These are phyloP conservation scores for Helicostylum pulchrum DNA, from an alignment of 192 early-diverging fungal species.

Conservation along the genomic window DNA sequence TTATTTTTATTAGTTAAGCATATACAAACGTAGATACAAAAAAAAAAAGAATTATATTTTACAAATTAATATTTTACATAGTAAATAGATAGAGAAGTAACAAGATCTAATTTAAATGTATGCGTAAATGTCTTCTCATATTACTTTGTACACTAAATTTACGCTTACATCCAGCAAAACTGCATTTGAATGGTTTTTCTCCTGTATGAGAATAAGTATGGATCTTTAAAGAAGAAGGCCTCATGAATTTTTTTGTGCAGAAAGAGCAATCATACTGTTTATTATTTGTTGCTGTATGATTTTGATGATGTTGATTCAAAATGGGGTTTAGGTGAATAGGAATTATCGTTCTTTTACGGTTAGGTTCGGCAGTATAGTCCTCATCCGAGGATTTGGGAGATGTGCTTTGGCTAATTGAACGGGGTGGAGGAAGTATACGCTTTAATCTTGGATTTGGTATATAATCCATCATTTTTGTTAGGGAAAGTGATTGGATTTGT, in stretches of 20 bases:
- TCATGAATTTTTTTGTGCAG: constrained; percentile 16
- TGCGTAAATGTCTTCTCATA: constrained; percentile 14
- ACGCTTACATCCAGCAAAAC: constrained; percentile 8
- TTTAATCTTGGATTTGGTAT: neutral
- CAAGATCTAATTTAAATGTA: neutral
- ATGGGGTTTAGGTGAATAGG: too few relatives aligned
- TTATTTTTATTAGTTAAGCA: too few relatives aligned
- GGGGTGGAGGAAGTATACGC: neutral
- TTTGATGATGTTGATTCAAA: neutral
- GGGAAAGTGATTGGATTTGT: neutral
- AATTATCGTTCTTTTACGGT: too few relatives aligned
- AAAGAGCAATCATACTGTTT: constrained; percentile 3
- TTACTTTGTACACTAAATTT: constrained; percentile 23
- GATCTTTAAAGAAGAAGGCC: constrained; percentile 11
- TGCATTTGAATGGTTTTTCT: constrained; percentile 16
- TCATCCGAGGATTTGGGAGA: too few relatives aligned
- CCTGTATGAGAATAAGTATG: constrained; percentile 21
- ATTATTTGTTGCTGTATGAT: neutral
- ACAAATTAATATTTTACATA: too few relatives aligned
- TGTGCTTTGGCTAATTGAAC: neutral
- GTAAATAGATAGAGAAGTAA: too few relatives aligned
- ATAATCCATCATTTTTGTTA: neutral
- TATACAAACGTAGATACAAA: too few relatives aligned
- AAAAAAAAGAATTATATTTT: too few relatives aligned
- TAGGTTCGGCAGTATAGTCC: too few relatives aligned